Evolutionary conservation across 495 filamentous ascomycete species (phyloP), one percentile per base, ranked within the genome.

Genomic region (Aspergillus diversus): DNA sequence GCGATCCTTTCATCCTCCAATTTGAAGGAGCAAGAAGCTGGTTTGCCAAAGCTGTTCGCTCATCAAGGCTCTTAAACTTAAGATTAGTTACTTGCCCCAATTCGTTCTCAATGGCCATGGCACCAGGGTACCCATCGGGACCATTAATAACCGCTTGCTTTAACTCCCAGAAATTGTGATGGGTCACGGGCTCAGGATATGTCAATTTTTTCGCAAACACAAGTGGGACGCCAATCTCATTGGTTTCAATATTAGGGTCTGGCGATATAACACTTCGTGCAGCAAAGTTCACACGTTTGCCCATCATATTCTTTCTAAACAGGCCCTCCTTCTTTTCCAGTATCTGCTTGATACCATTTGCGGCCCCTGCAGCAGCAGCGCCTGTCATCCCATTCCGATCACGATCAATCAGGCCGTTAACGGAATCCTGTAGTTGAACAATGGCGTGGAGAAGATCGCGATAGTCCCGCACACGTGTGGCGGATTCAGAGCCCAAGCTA

Each of bases 281-380:
- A 59, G 96, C 96, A 73, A 93, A 97, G 76, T 99, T 98, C 74
- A 99, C 96, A 79, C 96, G 91, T 80, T 99, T 99, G 52, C 96
- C 96, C 96, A 99, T 99, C 94, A 99, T 98, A 79, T 99, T 96
- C 83, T 94, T 98, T 67, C 96, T 83, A 81, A 99, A 98, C 52
- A 99, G 78, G 51, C 96, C 96, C 71, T 99, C 96, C 76, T 99
- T 99, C 83, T 98, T 98, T 77, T 99, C 96, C 15, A 99, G 84
- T 69, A 92, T 90, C 70, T 99, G 96, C 77, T 98, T 99, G 75
- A 99, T 96, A 60, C 96, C 96, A 46, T 76, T 80, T 3, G 80
- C 71, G 33, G 74, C 64, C 5, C 66, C 58, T 5, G 71, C 69
- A 5, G 73, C 69, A 7, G 91, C 91, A 5, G 83, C 76, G 8